A percentile compares a stretch with the other conserved stretches of the same genome.
Conservation (phyloP, 768 basidiomycete genomes). For the Daedaleopsis sinensis region DNA sequence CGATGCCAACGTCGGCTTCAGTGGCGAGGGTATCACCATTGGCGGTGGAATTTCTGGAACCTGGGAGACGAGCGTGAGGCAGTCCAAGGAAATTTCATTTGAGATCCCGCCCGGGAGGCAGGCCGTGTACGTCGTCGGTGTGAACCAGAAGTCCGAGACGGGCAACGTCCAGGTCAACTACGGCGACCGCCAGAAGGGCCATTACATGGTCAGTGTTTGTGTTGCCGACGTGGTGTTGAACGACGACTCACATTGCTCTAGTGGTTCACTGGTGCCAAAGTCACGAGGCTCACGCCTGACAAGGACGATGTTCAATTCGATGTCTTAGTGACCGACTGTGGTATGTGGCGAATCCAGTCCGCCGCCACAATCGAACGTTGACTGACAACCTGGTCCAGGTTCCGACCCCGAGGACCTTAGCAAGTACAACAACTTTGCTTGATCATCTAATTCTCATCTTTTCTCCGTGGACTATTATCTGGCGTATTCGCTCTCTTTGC, state of each 20-base stretch:
- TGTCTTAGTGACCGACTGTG: not conserved
- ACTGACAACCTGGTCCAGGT: not conserved
- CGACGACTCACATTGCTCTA: not conserved
- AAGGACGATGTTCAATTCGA: not conserved
- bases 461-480: no score
- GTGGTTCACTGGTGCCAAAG: constrained; percentile 1
- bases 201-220: constrained; percentile 11
- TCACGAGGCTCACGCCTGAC: constrained; percentile 2
- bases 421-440: not conserved
- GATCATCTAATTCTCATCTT: no score
- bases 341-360: not conserved
- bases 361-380: not conserved
- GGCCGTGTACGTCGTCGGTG: constrained; percentile 16
- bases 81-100: constrained; percentile 7
- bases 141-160: constrained; percentile 10
- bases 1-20: constrained; percentile 10
- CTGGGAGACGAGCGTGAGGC: not conserved
- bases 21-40: constrained; percentile 7
- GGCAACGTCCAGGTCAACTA: constrained; percentile 20
- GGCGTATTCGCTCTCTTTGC: no score
- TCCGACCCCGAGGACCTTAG: not conserved
- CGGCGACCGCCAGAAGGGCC: constrained; percentile 1
- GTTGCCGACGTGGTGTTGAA: not conserved
- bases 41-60: constrained; percentile 7
- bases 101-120: constrained; percentile 8